Conservation (phyloP, 176 grass and related monocot species). For the Secale cereale region DNA sequence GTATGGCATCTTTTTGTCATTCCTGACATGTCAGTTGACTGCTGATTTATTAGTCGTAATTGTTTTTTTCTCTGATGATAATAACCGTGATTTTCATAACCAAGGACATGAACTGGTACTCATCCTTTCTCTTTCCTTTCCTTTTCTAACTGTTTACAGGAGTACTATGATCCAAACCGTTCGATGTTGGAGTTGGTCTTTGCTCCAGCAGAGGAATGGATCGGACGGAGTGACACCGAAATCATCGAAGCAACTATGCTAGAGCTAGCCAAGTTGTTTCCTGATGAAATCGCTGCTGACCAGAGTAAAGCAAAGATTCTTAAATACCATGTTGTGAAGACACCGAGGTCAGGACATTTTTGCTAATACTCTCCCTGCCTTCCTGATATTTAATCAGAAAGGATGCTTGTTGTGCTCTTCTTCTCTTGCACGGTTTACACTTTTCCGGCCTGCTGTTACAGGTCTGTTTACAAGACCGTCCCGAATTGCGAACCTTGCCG, state of each 20-base stretch:
- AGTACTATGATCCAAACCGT: slow-evolving; percentile 92
- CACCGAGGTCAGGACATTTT: slow-evolving; percentile 63
- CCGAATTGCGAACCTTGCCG: slow-evolving; percentile 88
- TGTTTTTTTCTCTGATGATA: not conserved
- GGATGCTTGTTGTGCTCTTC: not conserved
- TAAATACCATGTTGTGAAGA: slow-evolving; percentile 94
- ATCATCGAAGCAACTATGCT: slow-evolving; percentile 90
- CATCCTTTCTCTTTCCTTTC: not conserved
- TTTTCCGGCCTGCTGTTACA: slow-evolving; percentile 35
- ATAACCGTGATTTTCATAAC: not conserved
- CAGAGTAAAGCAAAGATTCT: slow-evolving; percentile 91
- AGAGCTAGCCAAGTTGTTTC: slow-evolving; percentile 92
- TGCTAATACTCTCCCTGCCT: not conserved
- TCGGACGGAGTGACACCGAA: slow-evolving; percentile 70
- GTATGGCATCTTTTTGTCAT: not conserved
- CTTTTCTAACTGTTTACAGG: slow-evolving; percentile 51
- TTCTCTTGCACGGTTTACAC: not conserved
- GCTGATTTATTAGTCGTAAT: not conserved
- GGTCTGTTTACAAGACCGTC: slow-evolving; percentile 91
- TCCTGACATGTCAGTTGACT: slow-evolving; percentile 6
- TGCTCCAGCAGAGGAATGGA: slow-evolving; percentile 94
- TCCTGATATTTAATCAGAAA: not conserved
- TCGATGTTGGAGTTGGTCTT: slow-evolving; percentile 98
- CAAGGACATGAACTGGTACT: not conserved
- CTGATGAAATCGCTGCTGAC: slow-evolving; percentile 88